These are phyloP conservation scores for Pichia sorboxylosa DNA, from an alignment of 1,139 yeast genomes.

Conservation along the genomic window DNA sequence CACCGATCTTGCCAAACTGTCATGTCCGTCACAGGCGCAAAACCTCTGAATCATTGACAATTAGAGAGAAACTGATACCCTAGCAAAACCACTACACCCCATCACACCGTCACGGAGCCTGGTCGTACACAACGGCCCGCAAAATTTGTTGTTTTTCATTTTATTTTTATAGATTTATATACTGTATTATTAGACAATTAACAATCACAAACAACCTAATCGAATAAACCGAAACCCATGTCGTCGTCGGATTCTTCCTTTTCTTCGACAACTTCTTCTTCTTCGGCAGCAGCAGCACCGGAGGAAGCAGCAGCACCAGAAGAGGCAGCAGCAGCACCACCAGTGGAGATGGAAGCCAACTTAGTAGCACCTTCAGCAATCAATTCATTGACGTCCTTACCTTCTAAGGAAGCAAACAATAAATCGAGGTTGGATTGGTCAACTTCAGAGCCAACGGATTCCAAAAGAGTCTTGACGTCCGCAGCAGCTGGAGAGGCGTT, in stretches of 20 bases:
- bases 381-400: conserved; percentile 85
- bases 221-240: conserved; percentile 29
- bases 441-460: conserved; percentile 92
- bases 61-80: too few species aligned
- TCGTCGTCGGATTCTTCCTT: conserved; percentile 36
- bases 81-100: too few species aligned
- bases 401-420: conserved; percentile 85
- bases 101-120: too few species aligned
- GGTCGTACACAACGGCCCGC: too few species aligned
- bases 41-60: too few species aligned
- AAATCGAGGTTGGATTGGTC: conserved; percentile 80
- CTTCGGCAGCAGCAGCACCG: conserved; percentile 62
- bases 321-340: conserved; percentile 83
- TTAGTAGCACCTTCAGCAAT: conserved; percentile 92
- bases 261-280: conserved; percentile 54
- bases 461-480: conserved; percentile 79
- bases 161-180: too few species aligned
- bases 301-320: conserved; percentile 57
- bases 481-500: conserved; percentile 78
- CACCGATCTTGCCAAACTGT: too few species aligned
- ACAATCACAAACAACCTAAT: conserved; percentile 13
- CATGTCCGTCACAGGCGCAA: too few species aligned
- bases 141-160: too few species aligned
- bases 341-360: conserved; percentile 95
- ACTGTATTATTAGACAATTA: background rate